Base-by-base conservation (phyloP, 495 filamentous ascomycete species). In the Penicillium daleae region DNA sequence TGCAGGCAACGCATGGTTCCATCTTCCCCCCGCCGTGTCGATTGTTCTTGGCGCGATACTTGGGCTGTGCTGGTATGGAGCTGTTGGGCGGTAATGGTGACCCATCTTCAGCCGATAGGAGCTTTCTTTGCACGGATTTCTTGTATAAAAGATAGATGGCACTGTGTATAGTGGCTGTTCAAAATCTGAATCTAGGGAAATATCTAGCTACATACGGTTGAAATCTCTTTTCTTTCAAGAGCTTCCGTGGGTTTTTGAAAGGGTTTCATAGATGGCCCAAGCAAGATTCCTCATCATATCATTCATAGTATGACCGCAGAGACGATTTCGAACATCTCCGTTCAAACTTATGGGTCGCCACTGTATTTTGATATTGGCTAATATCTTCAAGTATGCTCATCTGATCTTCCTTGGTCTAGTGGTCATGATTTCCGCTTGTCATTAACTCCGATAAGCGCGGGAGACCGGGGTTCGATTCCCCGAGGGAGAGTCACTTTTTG, bases 51-150 rank as follows among this genome's bases (percentile, higher is more conserved):
- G 90, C n/a, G 89, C 80, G 8, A 71, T 86, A 8, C 71, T 90
- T 64, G 90, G 90, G 0, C 42, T 92, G 65, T 70, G 81, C 35
- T 85, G 89, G 83, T 92, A 85, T 76, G 89, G 83, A 10, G 86
- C 85, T 29, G 80, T 85, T 31, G 64, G 67, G 9, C 33, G 54
- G 15, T 63, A 59, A 21, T n/a, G n/a, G 15, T 29, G 19, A 9
- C 9, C 12, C 21, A 22, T 24, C n/a, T 46, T 22, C 42, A 21
- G n/a, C 19, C 40, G 40, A 44, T 6, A 17, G n/a, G n/a, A 21
- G 10, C 6, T 10, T 21, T 7, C 3, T 21, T 19, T 44, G 19
- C 15, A 21, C 40, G 8, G 19, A 3, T 17, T 10, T 7, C 8
- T 7, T 21, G 6, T 10, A 22, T 19, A 44, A 44, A 44, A 44